A percentile compares a stretch with the other conserved stretches of the same genome.
These are phyloP conservation scores for Trichophyton schoenleinii DNA, from an alignment of 2,329 filamentous ascomycete genomes.

Conservation along the genomic window DNA sequence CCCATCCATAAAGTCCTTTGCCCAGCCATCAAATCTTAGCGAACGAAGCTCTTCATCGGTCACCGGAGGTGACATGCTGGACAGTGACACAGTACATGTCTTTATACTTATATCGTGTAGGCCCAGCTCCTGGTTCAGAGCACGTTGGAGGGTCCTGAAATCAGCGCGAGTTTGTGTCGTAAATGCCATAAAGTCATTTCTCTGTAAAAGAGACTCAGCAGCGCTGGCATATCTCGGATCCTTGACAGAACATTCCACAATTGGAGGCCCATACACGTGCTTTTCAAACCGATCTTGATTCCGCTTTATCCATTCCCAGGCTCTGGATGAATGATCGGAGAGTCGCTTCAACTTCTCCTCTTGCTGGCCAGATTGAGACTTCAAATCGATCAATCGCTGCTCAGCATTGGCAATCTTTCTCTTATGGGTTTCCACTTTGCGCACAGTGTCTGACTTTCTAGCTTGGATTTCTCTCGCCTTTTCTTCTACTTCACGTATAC, in stretches of 20 bases:
- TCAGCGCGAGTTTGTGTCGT: slow-evolving; percentile 66
- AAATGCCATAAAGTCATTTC: slow-evolving; percentile 47
- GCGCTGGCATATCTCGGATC: slow-evolving; percentile 53
- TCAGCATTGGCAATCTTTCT: slow-evolving; percentile 29
- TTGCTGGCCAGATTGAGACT: slow-evolving; percentile 65
- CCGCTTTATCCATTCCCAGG: slow-evolving; percentile 70
- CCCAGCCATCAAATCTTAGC: slow-evolving; percentile 66
- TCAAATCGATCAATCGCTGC: slow-evolving; percentile 45
- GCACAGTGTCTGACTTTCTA: slow-evolving; percentile 21
- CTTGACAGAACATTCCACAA: slow-evolving; percentile 67
- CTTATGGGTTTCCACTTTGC: slow-evolving; percentile 15
- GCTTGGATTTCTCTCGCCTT: slow-evolving; percentile 33
- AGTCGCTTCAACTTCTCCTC: slow-evolving; percentile 49
- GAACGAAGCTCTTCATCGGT: slow-evolving; percentile 41
- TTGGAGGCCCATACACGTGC: slow-evolving; percentile 66
- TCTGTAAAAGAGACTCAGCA: slow-evolving; percentile 46
- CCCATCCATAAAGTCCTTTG: slow-evolving; percentile 65
- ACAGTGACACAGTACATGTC: slow-evolving; percentile 44
- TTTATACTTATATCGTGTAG: slow-evolving; percentile 62
- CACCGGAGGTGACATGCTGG: slow-evolving; percentile 44
- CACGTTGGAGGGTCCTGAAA: slow-evolving; percentile 56
- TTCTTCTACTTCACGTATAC: slow-evolving; percentile 24
- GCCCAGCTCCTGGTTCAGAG: slow-evolving; percentile 50
- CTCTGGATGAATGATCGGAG: slow-evolving; percentile 53
- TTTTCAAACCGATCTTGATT: slow-evolving; percentile 59